These are phyloP conservation scores for Globisporangium alternatum DNA, from an alignment of 352 stramenopile species.

Conservation along the genomic window DNA sequence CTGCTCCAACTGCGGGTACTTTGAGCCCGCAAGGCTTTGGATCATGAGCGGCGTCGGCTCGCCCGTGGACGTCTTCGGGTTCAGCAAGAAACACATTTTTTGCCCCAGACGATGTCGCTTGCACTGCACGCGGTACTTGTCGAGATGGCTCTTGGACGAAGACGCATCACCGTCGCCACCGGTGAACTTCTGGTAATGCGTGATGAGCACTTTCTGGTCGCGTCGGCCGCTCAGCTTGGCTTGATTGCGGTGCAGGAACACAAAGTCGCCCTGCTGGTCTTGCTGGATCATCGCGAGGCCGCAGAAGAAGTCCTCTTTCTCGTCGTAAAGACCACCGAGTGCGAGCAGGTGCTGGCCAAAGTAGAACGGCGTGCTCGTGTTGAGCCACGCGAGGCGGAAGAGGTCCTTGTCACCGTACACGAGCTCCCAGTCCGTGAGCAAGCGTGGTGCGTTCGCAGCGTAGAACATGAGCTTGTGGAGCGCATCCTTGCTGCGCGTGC, in stretches of 20 bases:
- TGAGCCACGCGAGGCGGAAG: constrained; percentile 58
- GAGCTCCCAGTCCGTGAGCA: constrained; percentile 32
- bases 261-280: constrained; percentile 12
- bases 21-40: constrained; percentile 49
- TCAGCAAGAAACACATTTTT: constrained; percentile 61
- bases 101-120: constrained; percentile 53
- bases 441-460: constrained; percentile 31
- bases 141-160: constrained; percentile 42
- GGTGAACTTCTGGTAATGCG: constrained; percentile 71
- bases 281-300: constrained; percentile 28
- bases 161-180: constrained; percentile 50
- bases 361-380: constrained; percentile 39
- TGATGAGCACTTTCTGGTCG: constrained; percentile 53
- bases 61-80: constrained; percentile 39
- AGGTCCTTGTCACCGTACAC: constrained; percentile 61
- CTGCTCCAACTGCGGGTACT: constrained; percentile 50
- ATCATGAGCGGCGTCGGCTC: constrained; percentile 43
- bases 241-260: constrained; percentile 16
- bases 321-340: constrained; percentile 35
- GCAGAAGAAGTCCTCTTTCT: constrained; percentile 35
- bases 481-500: constrained; percentile 12
- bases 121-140: constrained; percentile 65
- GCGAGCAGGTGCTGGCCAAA: constrained; percentile 45
- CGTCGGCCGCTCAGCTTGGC: constrained; percentile 18
- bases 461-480: constrained; percentile 45